A percentile compares a stretch with the other conserved stretches of the same genome.
phyloP scores from a whole-genome alignment of 139 green algal species.

The Picocystis salinarum region DNA sequence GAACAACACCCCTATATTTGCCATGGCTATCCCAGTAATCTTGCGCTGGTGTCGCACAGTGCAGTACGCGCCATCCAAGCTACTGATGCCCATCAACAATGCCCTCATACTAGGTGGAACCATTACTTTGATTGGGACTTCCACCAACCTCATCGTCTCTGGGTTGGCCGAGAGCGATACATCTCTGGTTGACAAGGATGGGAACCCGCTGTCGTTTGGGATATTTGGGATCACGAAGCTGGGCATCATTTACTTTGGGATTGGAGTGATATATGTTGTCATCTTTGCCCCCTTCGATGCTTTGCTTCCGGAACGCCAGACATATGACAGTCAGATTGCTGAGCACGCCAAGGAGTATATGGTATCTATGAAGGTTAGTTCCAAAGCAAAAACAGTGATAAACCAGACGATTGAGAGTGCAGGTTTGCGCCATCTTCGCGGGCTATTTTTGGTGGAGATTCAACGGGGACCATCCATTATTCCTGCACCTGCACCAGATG shows the following conservation, averaged over 20 bases:
- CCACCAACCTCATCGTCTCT: constrained; percentile 59
- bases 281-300: too few relatives aligned
- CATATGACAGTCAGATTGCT: too few relatives aligned
- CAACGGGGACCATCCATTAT: too few relatives aligned
- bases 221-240: too few relatives aligned
- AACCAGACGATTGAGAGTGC: constrained; percentile 18
- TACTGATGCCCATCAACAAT: constrained; percentile 52
- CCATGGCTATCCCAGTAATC: constrained; percentile 29
- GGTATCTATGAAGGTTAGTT: constrained; percentile 20
- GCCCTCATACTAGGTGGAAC: constrained; percentile 52
- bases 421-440: constrained; percentile 11
- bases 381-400: too few relatives aligned
- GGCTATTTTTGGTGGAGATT: constrained; percentile 30
- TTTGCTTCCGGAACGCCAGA: too few relatives aligned
- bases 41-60: too few relatives aligned
- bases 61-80: constrained; percentile 19
- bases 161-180: constrained; percentile 11
- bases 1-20: constrained; percentile 63
- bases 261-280: too few relatives aligned
- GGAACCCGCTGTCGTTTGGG: too few relatives aligned
- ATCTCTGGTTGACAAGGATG: too few relatives aligned
- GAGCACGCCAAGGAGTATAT: constrained; percentile 24
- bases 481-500: too few relatives aligned
- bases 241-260: too few relatives aligned
- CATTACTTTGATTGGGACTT: constrained; percentile 55